Percentiles rank a stretch among this genome's conserved stretches.
These are phyloP conservation scores for Solanum bukasovii DNA, from an alignment of 257 asterid species.

Conservation along the genomic window DNA sequence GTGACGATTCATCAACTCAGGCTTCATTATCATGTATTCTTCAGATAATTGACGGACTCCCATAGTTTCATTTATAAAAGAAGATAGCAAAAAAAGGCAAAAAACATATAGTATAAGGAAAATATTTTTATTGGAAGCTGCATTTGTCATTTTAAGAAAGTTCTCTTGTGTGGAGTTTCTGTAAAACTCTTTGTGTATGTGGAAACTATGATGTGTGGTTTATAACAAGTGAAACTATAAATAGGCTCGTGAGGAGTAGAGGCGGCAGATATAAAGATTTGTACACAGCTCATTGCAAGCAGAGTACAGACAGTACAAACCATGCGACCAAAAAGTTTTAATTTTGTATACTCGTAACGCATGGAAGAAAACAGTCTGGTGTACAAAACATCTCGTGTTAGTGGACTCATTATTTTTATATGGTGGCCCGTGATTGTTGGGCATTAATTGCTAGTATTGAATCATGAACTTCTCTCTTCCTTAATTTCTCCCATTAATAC, in stretches of 20 bases:
- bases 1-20: constrained; percentile 13
- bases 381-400: background rate
- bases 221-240: constrained; percentile 18
- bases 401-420: background rate
- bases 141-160: background rate
- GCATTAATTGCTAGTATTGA: background rate
- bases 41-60: constrained; percentile 5
- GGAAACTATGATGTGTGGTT: background rate
- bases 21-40: constrained; percentile 19
- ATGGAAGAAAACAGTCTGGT: too few species aligned
- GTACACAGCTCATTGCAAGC: constrained; percentile 18
- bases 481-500: background rate
- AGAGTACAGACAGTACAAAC: background rate
- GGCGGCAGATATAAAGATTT: constrained; percentile 1
- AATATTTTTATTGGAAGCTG: background rate
- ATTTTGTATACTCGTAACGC: background rate
- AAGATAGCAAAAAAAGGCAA: constrained; percentile 14
- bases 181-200: background rate
- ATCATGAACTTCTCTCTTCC: background rate
- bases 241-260: constrained; percentile 31
- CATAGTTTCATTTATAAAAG: constrained; percentile 11
- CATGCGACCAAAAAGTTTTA: background rate
- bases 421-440: background rate
- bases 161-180: background rate
- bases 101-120: constrained; percentile 10